Conservation (phyloP, 148 eudicot species). For the Rhododendron mucronatum region DNA sequence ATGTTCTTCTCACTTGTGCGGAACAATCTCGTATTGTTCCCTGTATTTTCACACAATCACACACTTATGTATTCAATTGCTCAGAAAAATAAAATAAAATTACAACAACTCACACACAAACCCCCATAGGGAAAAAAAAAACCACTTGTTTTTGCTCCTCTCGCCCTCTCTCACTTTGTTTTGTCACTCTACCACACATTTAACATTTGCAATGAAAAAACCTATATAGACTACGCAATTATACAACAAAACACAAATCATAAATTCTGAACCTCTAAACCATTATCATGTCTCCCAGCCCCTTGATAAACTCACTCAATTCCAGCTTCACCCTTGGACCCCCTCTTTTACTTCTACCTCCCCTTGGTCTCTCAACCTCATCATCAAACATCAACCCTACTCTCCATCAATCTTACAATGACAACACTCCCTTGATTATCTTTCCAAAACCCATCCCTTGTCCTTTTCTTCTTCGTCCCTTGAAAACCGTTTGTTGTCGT, state of each 20-base stretch:
- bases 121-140: background rate
- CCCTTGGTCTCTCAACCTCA: background rate
- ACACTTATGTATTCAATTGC: background rate
- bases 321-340: background rate
- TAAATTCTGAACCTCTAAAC: background rate
- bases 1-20: background rate
- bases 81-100: background rate
- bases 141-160: background rate
- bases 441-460: background rate
- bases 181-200: background rate
- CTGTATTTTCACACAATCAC: background rate
- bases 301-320: background rate
- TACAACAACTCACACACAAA: background rate
- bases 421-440: background rate
- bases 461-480: background rate
- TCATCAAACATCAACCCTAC: background rate
- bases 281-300: background rate
- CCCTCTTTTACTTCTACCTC: background rate
- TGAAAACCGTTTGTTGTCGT: background rate
- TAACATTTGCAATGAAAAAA: background rate
- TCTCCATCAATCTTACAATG: background rate
- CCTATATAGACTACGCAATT: background rate
- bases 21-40: background rate
- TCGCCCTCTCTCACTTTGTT: background rate
- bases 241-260: background rate